Conservation (phyloP, 176 grass and related monocot species). For the Poa annua region DNA sequence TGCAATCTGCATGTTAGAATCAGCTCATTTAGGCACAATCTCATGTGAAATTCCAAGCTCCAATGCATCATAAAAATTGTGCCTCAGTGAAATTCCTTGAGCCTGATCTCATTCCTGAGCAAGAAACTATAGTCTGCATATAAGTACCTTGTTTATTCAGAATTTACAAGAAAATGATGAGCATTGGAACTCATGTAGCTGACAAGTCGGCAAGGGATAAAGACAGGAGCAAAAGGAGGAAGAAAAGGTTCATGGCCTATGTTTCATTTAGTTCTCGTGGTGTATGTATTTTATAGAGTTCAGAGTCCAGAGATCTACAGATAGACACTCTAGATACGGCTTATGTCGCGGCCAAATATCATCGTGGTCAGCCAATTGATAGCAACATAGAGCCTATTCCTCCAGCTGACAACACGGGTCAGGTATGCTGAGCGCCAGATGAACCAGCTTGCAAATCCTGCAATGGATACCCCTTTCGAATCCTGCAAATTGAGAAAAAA, state of each 20-base stretch:
- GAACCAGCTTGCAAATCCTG: slow-evolving; percentile 90
- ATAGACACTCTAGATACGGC: slow-evolving; percentile 62
- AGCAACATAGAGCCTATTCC: slow-evolving; percentile 92
- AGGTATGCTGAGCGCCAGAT: slow-evolving; percentile 95
- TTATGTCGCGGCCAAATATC: slow-evolving; percentile 89
- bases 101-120: slow-evolving; percentile 1
- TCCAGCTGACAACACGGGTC: slow-evolving; percentile 94
- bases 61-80: too few relatives aligned
- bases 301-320: slow-evolving; percentile 16
- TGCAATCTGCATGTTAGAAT: slow-evolving; percentile 38
- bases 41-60: slow-evolving; percentile 3
- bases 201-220: neutral
- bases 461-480: slow-evolving; percentile 77
- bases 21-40: neutral
- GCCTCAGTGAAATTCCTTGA: neutral
- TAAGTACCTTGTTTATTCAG: slow-evolving; percentile 38
- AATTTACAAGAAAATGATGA: slow-evolving; percentile 22
- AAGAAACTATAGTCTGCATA: neutral
- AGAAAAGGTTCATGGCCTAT: neutral
- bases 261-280: neutral
- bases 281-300: slow-evolving; percentile 11
- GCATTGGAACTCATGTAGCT: slow-evolving; percentile 20
- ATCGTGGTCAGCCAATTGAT: slow-evolving; percentile 96
- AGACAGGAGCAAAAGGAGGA: neutral
- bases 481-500: slow-evolving; percentile 54